A percentile compares a stretch with the other conserved stretches of the same genome.
Evolutionary conservation across 164 flowering plant genomes (phyloP).

Genomic region (Tetrastigma voinierianum): DNA sequence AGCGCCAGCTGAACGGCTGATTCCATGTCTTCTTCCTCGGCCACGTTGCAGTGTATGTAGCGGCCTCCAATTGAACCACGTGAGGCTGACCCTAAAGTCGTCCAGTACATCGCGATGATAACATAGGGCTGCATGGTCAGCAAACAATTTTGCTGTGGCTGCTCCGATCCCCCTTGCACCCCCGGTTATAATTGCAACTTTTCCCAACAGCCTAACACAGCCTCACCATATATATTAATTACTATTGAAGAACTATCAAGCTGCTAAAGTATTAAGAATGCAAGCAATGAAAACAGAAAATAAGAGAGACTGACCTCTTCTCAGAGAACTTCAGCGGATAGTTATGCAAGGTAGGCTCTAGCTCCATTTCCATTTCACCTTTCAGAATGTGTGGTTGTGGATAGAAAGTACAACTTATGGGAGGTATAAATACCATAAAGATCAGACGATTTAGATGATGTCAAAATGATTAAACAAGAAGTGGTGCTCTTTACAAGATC

Average conservation of each 20-base stretch:
- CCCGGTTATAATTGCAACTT: constrained; percentile 83
- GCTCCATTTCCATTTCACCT: constrained; percentile 14
- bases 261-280: background rate
- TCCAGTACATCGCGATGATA: constrained; percentile 76
- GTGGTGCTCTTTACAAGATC: background rate
- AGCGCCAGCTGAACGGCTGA: constrained; percentile 49
- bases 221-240: background rate
- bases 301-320: constrained; percentile 11
- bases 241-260: background rate
- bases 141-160: constrained; percentile 60
- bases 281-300: background rate
- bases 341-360: background rate
- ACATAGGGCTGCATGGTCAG: constrained; percentile 69
- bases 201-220: constrained; percentile 49
- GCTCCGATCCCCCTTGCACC: constrained; percentile 92
- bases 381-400: background rate
- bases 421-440: background rate
- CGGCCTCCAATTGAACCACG: constrained; percentile 53
- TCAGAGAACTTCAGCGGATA: background rate
- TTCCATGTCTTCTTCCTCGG: constrained; percentile 61
- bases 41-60: constrained; percentile 71
- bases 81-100: constrained; percentile 47
- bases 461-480: background rate
- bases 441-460: background rate
- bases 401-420: background rate